These are phyloP conservation scores for Phytophthora vignae DNA, from an alignment of 352 stramenopile species.

Conservation along the genomic window DNA sequence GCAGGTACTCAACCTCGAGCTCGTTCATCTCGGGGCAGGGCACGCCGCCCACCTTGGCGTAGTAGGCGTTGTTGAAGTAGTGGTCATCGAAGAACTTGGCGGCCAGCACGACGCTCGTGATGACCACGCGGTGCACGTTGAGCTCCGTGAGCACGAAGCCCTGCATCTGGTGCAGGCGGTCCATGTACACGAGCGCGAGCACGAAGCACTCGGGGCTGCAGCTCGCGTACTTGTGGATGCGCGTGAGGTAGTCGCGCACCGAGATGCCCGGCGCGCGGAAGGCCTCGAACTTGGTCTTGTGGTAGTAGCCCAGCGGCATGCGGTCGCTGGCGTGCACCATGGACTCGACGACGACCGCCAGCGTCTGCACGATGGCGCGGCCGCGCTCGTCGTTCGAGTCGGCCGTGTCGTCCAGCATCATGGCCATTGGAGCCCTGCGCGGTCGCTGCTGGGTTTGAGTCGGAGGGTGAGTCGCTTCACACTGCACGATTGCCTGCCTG, in stretches of 20 bases:
- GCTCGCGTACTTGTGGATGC: slow-evolving; percentile 98
- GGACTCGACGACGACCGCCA: slow-evolving; percentile 80
- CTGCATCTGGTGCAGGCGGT: slow-evolving; percentile 97
- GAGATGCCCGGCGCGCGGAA: slow-evolving; percentile 86
- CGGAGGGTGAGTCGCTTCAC: background rate
- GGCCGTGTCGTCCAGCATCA: slow-evolving; percentile 51
- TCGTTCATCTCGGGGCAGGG: slow-evolving; percentile 97
- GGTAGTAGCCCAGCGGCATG: slow-evolving; percentile 60
- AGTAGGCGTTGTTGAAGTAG: slow-evolving; percentile 99
- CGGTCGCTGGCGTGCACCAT: slow-evolving; percentile 79
- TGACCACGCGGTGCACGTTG: slow-evolving; percentile 98
- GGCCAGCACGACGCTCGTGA: slow-evolving; percentile 97
- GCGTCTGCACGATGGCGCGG: slow-evolving; percentile 80
- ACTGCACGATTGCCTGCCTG: slow-evolving; percentile 1
- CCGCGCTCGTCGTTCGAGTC: slow-evolving; percentile 79
- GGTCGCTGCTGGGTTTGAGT: background rate
- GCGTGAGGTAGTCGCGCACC: slow-evolving; percentile 83
- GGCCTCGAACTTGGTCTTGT: slow-evolving; percentile 87
- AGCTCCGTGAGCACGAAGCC: slow-evolving; percentile 97
- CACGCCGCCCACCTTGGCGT: slow-evolving; percentile 96
- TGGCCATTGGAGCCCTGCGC: slow-evolving; percentile 18
- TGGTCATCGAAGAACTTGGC: slow-evolving; percentile 99
- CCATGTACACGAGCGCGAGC: slow-evolving; percentile 99
- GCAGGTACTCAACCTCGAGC: slow-evolving; percentile 98
- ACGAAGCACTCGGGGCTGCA: slow-evolving; percentile 99